Evolutionary conservation across 1,284 basidiomycete species (phyloP).

Genomic region (Neotropicomus parvogracilis): DNA sequence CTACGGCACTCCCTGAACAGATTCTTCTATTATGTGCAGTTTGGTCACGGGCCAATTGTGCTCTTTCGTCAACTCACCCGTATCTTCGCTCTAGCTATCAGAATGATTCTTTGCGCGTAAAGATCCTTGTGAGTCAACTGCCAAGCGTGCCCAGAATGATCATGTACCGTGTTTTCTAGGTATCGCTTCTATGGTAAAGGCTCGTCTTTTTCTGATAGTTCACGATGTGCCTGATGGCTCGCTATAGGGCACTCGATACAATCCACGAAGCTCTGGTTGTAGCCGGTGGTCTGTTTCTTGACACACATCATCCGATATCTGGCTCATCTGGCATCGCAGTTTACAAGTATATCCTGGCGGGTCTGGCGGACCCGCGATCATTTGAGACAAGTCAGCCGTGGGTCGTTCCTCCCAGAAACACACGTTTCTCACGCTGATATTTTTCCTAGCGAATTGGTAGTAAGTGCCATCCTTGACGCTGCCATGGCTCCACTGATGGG

Average conservation of each 20-base stretch:
- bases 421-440: background rate
- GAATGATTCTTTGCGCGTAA: background rate
- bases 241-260: background rate
- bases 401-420: background rate
- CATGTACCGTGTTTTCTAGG: background rate
- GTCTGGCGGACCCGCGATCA: background rate
- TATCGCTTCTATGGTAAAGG: background rate
- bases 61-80: background rate
- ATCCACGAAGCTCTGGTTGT: constrained; percentile 2
- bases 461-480: background rate
- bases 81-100: background rate
- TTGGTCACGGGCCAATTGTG: no score
- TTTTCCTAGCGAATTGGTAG: background rate
- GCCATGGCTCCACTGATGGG: background rate
- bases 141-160: background rate
- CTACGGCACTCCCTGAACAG: no score
- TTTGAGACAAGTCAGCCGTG: no score
- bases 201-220: background rate
- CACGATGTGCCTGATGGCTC: background rate
- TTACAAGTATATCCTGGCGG: constrained; percentile 1
- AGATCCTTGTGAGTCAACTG: background rate
- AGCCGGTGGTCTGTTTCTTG: background rate
- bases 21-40: no score
- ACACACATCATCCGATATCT: background rate
- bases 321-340: background rate